Evolutionary conservation across 208 protist species (phyloP).

Genomic region (Acanthamoeba rhysodes): DNA sequence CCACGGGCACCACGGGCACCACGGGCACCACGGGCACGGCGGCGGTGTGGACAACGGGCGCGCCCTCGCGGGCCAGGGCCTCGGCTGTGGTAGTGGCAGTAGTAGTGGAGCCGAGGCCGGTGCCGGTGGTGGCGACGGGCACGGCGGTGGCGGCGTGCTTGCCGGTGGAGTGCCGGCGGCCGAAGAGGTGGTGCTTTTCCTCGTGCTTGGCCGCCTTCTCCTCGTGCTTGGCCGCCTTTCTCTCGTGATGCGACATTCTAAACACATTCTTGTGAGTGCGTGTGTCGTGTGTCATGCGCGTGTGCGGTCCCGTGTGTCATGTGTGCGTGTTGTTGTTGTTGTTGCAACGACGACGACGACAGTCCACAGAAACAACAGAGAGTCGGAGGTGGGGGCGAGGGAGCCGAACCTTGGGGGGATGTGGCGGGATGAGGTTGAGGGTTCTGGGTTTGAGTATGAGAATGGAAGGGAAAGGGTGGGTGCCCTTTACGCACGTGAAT

Average conservation of each 20-base stretch:
- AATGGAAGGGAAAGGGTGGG: neutral
- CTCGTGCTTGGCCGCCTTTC: neutral
- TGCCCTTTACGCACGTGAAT: neutral
- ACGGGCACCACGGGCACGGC: neutral
- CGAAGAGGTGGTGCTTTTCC: too few species aligned
- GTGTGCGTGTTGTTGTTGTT: too few species aligned
- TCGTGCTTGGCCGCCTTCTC: neutral
- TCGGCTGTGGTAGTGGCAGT: neutral
- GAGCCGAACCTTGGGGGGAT: too few species aligned
- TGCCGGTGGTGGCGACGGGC: neutral
- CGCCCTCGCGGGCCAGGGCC: neutral
- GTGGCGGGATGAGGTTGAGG: too few species aligned
- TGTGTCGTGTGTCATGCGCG: neutral
- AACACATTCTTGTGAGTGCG: neutral
- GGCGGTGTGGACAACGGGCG: neutral
- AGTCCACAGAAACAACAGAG: too few species aligned
- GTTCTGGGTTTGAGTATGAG: neutral
- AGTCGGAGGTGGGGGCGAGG: too few species aligned
- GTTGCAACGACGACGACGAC: too few species aligned
- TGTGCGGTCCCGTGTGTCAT: too few species aligned
- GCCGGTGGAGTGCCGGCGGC: too few species aligned
- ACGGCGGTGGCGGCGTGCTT: neutral
- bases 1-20: neutral
- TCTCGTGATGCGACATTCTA: neutral
- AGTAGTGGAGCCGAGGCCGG: neutral